These are phyloP conservation scores for Harringtonia lauricola DNA, from an alignment of 2,329 filamentous ascomycete species.

Conservation along the genomic window DNA sequence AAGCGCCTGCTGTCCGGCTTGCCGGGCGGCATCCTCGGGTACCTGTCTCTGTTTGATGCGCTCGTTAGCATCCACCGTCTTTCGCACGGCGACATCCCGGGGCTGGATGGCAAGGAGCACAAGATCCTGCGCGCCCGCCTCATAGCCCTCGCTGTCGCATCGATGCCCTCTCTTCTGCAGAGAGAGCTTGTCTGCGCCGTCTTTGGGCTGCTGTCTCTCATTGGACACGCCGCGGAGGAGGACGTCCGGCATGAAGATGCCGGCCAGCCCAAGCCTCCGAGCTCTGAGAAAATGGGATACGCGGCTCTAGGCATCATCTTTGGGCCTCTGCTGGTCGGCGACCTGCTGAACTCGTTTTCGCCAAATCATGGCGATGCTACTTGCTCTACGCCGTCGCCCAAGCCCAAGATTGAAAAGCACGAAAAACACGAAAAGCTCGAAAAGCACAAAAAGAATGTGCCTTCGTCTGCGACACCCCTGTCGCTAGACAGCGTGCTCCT, in stretches of 20 bases:
- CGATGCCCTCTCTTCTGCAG: constrained; percentile 46
- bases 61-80: constrained; percentile 50
- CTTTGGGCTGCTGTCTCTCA: constrained; percentile 51
- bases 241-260: constrained; percentile 34
- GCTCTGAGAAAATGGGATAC: constrained; percentile 53
- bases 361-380: constrained; percentile 32
- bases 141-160: constrained; percentile 51
- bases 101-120: constrained; percentile 40
- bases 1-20: constrained; percentile 53
- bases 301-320: constrained; percentile 52
- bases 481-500: constrained; percentile 44
- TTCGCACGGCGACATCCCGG: constrained; percentile 31
- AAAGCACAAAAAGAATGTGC: too few relatives aligned
- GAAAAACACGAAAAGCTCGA: constrained; percentile 15
- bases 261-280: constrained; percentile 30
- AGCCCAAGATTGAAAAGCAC: constrained; percentile 28
- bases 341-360: constrained; percentile 38
- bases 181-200: constrained; percentile 56
- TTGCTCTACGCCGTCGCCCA: constrained; percentile 29
- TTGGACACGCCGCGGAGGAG: constrained; percentile 46
- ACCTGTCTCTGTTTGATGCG: constrained; percentile 48
- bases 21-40: constrained; percentile 56
- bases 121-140: constrained; percentile 50
- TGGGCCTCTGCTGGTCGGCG: constrained; percentile 50
- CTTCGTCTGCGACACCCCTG: constrained; percentile 14